phyloP scores from a whole-genome alignment of 75 land plant genomes.

The Larix kaempferi region DNA sequence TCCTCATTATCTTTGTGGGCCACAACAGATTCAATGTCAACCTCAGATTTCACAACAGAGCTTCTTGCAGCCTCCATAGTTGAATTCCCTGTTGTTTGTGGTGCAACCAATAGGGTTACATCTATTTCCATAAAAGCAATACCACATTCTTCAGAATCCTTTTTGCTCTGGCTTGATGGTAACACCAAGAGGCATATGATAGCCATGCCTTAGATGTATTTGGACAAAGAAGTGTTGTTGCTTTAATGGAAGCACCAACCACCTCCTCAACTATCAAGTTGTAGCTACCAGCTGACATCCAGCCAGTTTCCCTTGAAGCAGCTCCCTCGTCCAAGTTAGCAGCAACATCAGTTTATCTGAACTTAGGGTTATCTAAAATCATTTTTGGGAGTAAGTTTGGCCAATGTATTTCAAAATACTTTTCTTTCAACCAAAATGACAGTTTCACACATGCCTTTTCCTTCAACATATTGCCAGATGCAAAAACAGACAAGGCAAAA shows the following conservation, averaged over 20 bases:
- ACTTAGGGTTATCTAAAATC: constrained; percentile 20
- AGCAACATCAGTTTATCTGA: constrained; percentile 7
- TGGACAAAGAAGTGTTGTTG: too few relatives aligned
- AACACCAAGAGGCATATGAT: too few relatives aligned
- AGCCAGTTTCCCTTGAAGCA: background rate
- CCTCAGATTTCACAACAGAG: too few relatives aligned
- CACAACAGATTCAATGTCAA: too few relatives aligned
- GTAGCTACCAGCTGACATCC: constrained; percentile 8
- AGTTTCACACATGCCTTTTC: constrained; percentile 92
- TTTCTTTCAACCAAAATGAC: constrained; percentile 62
- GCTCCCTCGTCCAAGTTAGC: background rate
- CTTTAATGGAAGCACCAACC: constrained; percentile 62
- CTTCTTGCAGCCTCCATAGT: too few relatives aligned
- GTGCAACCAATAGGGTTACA: too few relatives aligned
- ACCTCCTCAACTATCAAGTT: constrained; percentile 49
- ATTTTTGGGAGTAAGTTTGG: constrained; percentile 33
- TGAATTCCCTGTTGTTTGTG: too few relatives aligned
- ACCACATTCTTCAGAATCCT: too few relatives aligned
- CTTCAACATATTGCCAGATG: constrained; percentile 25
- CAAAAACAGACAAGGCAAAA: constrained; percentile 8
- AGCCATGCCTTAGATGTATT: too few relatives aligned
- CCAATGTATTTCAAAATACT: constrained; percentile 10
- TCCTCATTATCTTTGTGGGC: too few relatives aligned
- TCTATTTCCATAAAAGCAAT: too few relatives aligned
- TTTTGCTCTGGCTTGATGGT: too few relatives aligned